phyloP scores from a whole-genome alignment of 2,329 filamentous ascomycete genomes.

The Didymella lethalis region DNA sequence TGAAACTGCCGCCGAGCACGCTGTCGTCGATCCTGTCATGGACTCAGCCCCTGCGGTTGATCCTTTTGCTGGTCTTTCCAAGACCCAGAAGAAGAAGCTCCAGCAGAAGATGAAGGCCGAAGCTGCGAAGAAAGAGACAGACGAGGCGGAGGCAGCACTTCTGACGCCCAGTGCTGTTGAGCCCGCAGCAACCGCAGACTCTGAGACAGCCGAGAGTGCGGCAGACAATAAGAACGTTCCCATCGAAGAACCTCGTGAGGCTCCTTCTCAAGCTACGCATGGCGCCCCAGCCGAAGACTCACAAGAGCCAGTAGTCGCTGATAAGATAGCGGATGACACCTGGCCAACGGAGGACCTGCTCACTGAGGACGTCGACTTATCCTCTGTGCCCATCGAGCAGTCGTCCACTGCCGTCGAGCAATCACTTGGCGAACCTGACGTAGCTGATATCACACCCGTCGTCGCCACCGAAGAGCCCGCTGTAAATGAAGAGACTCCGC shows the following conservation, averaged over 20 bases:
- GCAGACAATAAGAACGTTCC: background rate
- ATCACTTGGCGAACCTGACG: background rate
- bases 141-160: constrained; percentile 6
- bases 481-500: constrained; percentile 4
- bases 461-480: background rate
- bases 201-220: background rate
- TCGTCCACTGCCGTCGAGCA: background rate
- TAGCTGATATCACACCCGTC: no score
- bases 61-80: constrained; percentile 40
- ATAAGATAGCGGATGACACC: constrained; percentile 5
- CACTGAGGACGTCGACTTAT: constrained; percentile 13
- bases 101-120: constrained; percentile 50
- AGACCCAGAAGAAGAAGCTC: constrained; percentile 41
- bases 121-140: constrained; percentile 28
- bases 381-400: constrained; percentile 7
- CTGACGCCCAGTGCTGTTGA: background rate
- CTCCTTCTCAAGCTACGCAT: background rate
- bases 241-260: background rate
- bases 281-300: background rate
- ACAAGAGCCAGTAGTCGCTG: background rate
- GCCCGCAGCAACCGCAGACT: background rate
- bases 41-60: constrained; percentile 19
- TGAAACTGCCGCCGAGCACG: background rate
- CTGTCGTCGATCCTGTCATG: background rate
- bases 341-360: constrained; percentile 19